These are phyloP conservation scores for Debaryomyces nepalensis DNA, from an alignment of 1,139 yeast genomes.

Conservation along the genomic window DNA sequence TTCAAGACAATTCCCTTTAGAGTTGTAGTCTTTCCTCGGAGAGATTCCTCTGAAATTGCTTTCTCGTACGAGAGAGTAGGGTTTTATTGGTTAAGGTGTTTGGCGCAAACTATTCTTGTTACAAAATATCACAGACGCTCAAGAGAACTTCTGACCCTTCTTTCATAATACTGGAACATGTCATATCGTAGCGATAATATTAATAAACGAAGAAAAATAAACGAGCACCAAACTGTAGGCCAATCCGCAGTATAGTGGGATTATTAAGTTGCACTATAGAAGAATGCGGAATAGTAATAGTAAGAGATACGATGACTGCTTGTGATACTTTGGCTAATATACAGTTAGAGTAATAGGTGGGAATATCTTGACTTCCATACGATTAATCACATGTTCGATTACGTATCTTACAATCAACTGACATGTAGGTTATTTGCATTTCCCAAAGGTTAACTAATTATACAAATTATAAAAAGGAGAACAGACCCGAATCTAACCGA, in stretches of 20 bases:
- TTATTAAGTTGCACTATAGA: conserved; percentile 3
- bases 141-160: conserved; percentile 54
- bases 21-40: conserved; percentile 39
- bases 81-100: conserved; percentile 60
- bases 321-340: conserved; percentile 6
- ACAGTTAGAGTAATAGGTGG: neutral
- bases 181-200: conserved; percentile 12
- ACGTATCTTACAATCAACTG: conserved; percentile 16
- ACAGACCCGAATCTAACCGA: conserved; percentile 14
- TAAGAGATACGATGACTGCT: conserved; percentile 18
- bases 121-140: conserved; percentile 49
- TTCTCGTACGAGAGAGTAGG: conserved; percentile 48
- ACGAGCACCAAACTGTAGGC: conserved; percentile 21
- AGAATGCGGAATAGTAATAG: conserved; percentile 18
- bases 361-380: conserved; percentile 16
- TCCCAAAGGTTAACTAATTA: conserved; percentile 22
- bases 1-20: conserved; percentile 53
- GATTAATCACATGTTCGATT: conserved; percentile 18
- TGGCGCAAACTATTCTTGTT: conserved; percentile 67
- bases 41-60: conserved; percentile 45
- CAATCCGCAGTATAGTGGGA: conserved; percentile 7
- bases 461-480: conserved; percentile 20
- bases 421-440: conserved; percentile 16
- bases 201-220: conserved; percentile 20
- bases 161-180: conserved; percentile 11